Evolutionary conservation across 2,329 filamentous ascomycete genomes (phyloP).

Genomic region (Botrytis galanthina): DNA sequence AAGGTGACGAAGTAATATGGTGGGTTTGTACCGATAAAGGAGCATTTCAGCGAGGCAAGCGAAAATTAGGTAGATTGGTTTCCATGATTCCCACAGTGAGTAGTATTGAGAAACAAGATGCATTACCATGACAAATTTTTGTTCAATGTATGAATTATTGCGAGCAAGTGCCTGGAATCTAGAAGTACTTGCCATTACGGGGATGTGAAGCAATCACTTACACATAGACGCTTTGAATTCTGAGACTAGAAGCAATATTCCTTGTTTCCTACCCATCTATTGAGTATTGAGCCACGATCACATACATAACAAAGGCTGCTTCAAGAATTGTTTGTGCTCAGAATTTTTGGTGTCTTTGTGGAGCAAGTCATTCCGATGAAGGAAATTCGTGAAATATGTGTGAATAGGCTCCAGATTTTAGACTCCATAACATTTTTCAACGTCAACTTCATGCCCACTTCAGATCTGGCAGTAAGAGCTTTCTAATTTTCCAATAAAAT

Average conservation of each 20-base stretch:
- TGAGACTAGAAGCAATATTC: neutral
- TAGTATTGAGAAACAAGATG: slow-evolving; percentile 14
- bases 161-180: neutral
- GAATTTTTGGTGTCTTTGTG: neutral
- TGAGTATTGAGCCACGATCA: neutral
- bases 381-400: neutral
- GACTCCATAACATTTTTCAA: neutral
- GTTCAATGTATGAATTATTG: neutral
- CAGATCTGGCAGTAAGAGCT: neutral
- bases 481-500: neutral
- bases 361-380: neutral
- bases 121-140: neutral
- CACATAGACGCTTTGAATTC: neutral
- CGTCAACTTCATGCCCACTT: neutral
- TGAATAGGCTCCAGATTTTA: neutral
- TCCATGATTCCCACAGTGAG: slow-evolving; percentile 20
- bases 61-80: slow-evolving; percentile 19
- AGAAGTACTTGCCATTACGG: neutral
- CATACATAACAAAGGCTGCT: neutral
- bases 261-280: neutral
- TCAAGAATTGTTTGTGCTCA: neutral
- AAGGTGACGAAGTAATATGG: slow-evolving; percentile 15
- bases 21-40: slow-evolving; percentile 18
- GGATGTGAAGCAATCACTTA: neutral
- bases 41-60: slow-evolving; percentile 19